Percentiles rank a stretch among this genome's conserved stretches.
Conservation (phyloP, 2,329 filamentous ascomycete genomes). For the Zalaria sp. region DNA sequence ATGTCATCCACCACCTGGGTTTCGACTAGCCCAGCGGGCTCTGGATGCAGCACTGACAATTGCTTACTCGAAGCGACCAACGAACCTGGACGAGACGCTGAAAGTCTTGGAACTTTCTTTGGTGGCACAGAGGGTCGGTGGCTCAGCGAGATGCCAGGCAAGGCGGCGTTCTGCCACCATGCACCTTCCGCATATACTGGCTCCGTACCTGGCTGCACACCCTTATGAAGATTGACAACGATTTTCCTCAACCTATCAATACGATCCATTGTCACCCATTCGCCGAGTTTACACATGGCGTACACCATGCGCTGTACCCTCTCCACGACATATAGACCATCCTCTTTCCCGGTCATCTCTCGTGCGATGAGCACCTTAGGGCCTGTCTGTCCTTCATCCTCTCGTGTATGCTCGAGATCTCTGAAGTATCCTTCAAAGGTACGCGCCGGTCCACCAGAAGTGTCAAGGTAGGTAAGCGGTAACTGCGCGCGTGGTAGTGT, state of each 20-base stretch:
- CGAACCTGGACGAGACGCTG: not conserved
- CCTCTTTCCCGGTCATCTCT: conserved; percentile 38
- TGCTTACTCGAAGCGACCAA: not conserved
- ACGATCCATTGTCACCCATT: conserved; percentile 48
- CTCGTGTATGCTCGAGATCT: conserved; percentile 36
- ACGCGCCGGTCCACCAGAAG: conserved; percentile 36
- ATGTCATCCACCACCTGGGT: not conserved
- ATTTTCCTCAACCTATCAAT: conserved; percentile 20
- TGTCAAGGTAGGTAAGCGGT: conserved; percentile 47
- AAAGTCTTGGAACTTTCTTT: conserved; percentile 7
- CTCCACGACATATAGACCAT: conserved; percentile 50
- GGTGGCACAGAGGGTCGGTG: not conserved
- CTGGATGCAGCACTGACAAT: not conserved
- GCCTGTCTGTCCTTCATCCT: conserved; percentile 33
- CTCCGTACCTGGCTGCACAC: no score
- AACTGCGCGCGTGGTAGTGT: conserved; percentile 48
- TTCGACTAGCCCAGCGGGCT: not conserved
- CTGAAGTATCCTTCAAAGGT: conserved; percentile 49
- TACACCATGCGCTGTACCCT: conserved; percentile 48
- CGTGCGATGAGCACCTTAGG: conserved; percentile 48
- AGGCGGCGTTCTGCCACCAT: conserved; percentile 1
- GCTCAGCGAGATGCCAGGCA: not conserved
- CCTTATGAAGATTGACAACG: no score
- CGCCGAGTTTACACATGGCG: conserved; percentile 52
- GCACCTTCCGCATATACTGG: conserved; percentile 4